A percentile compares a stretch with the other conserved stretches of the same genome.
phyloP scores from a whole-genome alignment of 371 early-diverging fungal genomes.

The Circinella umbellata region DNA sequence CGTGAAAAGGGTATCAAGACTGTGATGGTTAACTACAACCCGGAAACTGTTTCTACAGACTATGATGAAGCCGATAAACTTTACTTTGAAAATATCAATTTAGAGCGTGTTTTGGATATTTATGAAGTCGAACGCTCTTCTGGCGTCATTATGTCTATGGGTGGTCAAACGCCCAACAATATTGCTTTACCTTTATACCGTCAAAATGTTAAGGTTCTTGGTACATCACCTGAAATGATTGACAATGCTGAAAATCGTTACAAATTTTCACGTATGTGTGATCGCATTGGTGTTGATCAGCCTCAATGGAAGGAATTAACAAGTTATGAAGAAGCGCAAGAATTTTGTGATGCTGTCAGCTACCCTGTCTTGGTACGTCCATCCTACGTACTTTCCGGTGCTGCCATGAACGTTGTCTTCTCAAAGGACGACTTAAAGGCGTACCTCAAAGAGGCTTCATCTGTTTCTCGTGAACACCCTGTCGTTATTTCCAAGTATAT shows the following conservation, averaged over 20 bases:
- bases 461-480: conserved; percentile 91
- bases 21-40: conserved; percentile 97
- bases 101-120: conserved; percentile 94
- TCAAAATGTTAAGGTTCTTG: conserved; percentile 87
- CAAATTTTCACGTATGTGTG: conserved; percentile 94
- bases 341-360: conserved; percentile 85
- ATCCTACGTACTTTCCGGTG: conserved; percentile 95
- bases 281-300: conserved; percentile 94
- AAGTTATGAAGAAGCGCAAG: conserved; percentile 79
- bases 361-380: conserved; percentile 96
- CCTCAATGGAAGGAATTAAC: conserved; percentile 95
- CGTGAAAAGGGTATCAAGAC: conserved; percentile 84
- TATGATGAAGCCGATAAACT: conserved; percentile 95
- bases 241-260: conserved; percentile 94
- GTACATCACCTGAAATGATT: conserved; percentile 93
- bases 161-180: conserved; percentile 97
- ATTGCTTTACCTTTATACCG: conserved; percentile 88
- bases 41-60: conserved; percentile 97
- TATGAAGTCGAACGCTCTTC: conserved; percentile 84
- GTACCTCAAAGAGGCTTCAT: conserved; percentile 85
- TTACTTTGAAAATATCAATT: conserved; percentile 91
- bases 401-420: conserved; percentile 95
- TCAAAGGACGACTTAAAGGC: conserved; percentile 76
- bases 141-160: conserved; percentile 92
- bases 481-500: conserved; percentile 97